These are phyloP conservation scores for Salix udensis DNA, from an alignment of 345 rosid species.

Conservation along the genomic window DNA sequence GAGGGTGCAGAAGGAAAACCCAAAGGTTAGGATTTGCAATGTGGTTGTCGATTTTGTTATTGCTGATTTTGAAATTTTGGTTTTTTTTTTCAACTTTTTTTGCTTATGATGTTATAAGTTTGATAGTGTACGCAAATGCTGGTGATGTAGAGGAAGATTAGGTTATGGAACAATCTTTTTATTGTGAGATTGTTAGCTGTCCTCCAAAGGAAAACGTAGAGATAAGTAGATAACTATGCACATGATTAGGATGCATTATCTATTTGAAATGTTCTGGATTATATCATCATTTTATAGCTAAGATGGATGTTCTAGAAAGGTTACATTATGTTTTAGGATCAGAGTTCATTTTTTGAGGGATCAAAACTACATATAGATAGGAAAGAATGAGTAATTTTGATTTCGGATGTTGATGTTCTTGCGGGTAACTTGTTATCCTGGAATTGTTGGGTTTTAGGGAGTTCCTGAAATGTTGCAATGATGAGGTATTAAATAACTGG, in stretches of 20 bases:
- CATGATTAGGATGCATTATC: not conserved
- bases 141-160: not conserved
- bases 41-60: not conserved
- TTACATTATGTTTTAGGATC: not conserved
- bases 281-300: not conserved
- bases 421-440: not conserved
- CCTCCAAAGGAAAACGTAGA: not conserved
- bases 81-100: not conserved
- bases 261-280: not conserved
- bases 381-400: not conserved
- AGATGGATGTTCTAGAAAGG: not conserved
- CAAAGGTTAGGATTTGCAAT: not conserved
- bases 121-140: not conserved
- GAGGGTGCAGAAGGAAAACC: not conserved
- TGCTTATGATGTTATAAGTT: not conserved
- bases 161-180: not conserved
- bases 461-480: not conserved
- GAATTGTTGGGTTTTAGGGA: not conserved
- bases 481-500: not conserved
- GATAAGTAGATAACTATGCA: not conserved
- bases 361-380: not conserved
- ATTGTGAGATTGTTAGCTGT: not conserved
- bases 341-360: not conserved
- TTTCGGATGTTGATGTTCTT: not conserved
- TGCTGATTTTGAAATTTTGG: not conserved